These are phyloP conservation scores for Ceriops decandra DNA, from an alignment of 345 rosid species.

Conservation along the genomic window DNA sequence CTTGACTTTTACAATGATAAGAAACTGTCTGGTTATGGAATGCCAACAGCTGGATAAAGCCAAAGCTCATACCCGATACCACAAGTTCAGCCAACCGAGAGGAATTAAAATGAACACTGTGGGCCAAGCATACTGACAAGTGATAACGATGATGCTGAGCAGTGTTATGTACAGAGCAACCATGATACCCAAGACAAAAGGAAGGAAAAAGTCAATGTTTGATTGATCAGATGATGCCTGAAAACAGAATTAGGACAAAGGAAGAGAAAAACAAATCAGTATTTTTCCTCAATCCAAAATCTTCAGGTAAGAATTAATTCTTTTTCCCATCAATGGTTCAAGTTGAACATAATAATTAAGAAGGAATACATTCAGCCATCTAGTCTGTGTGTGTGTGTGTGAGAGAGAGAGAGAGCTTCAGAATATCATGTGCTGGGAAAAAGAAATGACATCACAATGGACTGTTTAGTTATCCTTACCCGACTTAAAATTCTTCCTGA, in stretches of 20 bases:
- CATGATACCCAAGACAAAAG: conserved; percentile 53
- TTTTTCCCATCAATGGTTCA: neutral
- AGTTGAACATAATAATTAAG: neutral
- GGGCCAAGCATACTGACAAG: conserved; percentile 96
- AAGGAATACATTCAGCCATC: too few relatives aligned
- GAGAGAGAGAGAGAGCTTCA: too few relatives aligned
- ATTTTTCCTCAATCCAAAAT: conserved; percentile 5
- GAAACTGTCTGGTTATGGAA: neutral
- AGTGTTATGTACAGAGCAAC: conserved; percentile 64
- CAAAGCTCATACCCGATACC: conserved; percentile 74
- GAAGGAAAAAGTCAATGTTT: conserved; percentile 71
- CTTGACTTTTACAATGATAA: too few relatives aligned
- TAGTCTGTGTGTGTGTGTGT: too few relatives aligned
- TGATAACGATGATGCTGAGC: conserved; percentile 71
- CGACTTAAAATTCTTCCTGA: conserved; percentile 92
- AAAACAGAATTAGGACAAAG: neutral
- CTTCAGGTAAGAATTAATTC: neutral
- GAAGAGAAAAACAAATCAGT: neutral
- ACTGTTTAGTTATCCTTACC: conserved; percentile 39
- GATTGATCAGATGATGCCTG: conserved; percentile 94
- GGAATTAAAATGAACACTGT: conserved; percentile 75
- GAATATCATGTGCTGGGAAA: too few relatives aligned
- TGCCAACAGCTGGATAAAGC: neutral
- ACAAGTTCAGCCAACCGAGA: conserved; percentile 78
- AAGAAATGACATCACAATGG: too few relatives aligned